Base-by-base conservation (phyloP, 805 yeast genomes). In the Ogataea corticis region DNA sequence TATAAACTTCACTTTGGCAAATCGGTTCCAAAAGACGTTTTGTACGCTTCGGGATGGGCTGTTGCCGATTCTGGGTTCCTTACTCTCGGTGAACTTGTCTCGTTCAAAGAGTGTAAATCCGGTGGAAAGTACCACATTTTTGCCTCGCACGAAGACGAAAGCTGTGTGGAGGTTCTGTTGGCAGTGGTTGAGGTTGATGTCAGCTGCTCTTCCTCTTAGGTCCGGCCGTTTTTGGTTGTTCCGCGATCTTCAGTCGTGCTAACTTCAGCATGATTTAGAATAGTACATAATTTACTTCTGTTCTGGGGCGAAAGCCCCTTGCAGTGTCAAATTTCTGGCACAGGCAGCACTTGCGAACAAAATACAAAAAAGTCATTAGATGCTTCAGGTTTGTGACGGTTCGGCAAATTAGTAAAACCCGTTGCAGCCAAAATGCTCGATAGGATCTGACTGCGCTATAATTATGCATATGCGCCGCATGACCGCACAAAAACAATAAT, bases 11-110 rank as follows among this genome's bases (percentile, higher is more conserved):
- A 37, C 13, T 37, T 37, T 12, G 15, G 15, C 4, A 25, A 37
- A 25, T 16, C 40, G 27, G 33, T 37, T 12, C 40, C 40, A 6
- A 15, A 10, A 5, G 40, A 28, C 15, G 40, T 37, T 25, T 11
- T 28, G 21, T 37, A 16, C 31, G 31, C 40, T 3, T 32, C 40
- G 4, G 40, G 40, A 9, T 37, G 40, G 40, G 14, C 40, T 13
- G 33, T 37, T 27, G 4, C 40, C 21, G 33, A 37, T 4, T 14
- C 15, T 3, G 40, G 40, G 4, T 37, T 25, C 40, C 32, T 37
- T 2, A 30, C 25, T 10, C 12, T 37, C 25, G 40, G 40, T 5
- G 40, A 37, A 3, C 40, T 25, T 7, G 7, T 4, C 33, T 15
- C 13, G 3, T 37, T 37, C 40, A 18, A 27, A 14, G 18, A 37